A percentile compares a stretch with the other conserved stretches of the same genome.
These are phyloP conservation scores for Plasmodium falciparum DNA, from an alignment of 169 alveolate species.

Conservation along the genomic window DNA sequence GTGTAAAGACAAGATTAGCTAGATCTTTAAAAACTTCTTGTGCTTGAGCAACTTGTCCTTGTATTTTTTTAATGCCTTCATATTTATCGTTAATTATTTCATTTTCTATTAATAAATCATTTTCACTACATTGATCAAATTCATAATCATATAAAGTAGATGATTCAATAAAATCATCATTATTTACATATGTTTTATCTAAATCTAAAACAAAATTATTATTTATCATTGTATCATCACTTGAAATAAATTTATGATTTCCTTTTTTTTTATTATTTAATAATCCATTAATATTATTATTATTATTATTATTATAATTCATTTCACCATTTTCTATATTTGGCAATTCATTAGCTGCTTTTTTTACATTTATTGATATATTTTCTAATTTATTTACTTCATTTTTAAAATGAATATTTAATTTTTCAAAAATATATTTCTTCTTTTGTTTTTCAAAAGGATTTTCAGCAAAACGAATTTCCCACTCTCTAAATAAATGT, in stretches of 20 bases:
- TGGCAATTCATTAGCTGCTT: constrained; percentile 75
- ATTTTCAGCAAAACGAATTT: constrained; percentile 64
- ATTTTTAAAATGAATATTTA: constrained; percentile 75
- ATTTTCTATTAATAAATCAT: constrained; percentile 53
- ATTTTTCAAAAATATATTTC: constrained; percentile 73
- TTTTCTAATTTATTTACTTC: constrained; percentile 73
- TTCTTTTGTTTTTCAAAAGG: constrained; percentile 73
- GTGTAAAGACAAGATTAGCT: constrained; percentile 72
- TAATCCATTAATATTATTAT: background rate
- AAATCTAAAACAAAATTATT: constrained; percentile 65
- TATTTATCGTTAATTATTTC: constrained; percentile 58
- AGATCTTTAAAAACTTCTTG: constrained; percentile 76
- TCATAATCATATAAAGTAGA: constrained; percentile 68
- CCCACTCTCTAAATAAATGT: constrained; percentile 75
- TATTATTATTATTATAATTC: constrained; percentile 17
- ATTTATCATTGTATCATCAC: constrained; percentile 7
- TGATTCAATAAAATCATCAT: constrained; percentile 74
- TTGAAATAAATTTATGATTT: constrained; percentile 24
- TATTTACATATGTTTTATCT: constrained; percentile 46
- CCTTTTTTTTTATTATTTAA: constrained; percentile 9
- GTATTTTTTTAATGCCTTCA: constrained; percentile 74
- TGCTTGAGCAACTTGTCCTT: constrained; percentile 76
- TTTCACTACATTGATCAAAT: constrained; percentile 71
- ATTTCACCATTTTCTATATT: constrained; percentile 73
- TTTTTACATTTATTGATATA: constrained; percentile 71